Percentiles rank a stretch among this genome's conserved stretches.
phyloP scores from a whole-genome alignment of 495 filamentous ascomycete species.

The Daldinia concentrica region DNA sequence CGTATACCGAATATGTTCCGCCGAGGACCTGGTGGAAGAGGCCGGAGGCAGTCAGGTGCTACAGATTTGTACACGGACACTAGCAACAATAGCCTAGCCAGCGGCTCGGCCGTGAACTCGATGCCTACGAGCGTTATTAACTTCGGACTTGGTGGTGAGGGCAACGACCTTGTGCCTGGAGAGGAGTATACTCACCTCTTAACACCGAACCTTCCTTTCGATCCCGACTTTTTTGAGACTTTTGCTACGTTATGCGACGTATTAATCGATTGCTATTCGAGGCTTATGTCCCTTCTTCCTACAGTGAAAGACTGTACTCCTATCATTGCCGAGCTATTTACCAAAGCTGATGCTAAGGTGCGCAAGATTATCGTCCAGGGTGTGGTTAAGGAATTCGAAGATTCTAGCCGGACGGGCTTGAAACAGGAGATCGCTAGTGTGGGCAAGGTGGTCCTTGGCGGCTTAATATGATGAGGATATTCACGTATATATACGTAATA shows the following conservation, averaged over 20 bases:
- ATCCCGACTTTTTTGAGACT: conserved; percentile 96
- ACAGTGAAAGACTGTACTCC: conserved; percentile 69
- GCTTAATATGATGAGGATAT: conserved; percentile 70
- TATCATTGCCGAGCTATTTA: conserved; percentile 79
- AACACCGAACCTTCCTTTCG: conserved; percentile 93
- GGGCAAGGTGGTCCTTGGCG: conserved; percentile 88
- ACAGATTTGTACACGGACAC: conserved; percentile 69
- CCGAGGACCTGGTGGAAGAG: conserved; percentile 69
- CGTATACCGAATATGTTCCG: conserved; percentile 92
- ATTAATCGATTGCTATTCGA: conserved; percentile 88
- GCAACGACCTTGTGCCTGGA: conserved; percentile 65
- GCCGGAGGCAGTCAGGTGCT: conserved; percentile 73
- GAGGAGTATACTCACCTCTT: conserved; percentile 90
- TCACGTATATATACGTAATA: conserved; percentile 15
- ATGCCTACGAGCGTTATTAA: conserved; percentile 53
- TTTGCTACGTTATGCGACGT: conserved; percentile 98
- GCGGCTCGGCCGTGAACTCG: conserved; percentile 45
- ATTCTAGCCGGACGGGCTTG: conserved; percentile 74
- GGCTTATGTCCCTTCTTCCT: conserved; percentile 75
- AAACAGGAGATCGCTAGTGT: conserved; percentile 84
- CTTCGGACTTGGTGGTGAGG: conserved; percentile 51
- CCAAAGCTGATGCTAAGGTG: conserved; percentile 85
- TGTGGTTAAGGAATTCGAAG: conserved; percentile 92
- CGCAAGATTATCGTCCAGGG: conserved; percentile 86
- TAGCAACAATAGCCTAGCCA: conserved; percentile 55